These are phyloP conservation scores for Polytrichum commune DNA, from an alignment of 225 moss, liverwort and hornwort species.

Conservation along the genomic window DNA sequence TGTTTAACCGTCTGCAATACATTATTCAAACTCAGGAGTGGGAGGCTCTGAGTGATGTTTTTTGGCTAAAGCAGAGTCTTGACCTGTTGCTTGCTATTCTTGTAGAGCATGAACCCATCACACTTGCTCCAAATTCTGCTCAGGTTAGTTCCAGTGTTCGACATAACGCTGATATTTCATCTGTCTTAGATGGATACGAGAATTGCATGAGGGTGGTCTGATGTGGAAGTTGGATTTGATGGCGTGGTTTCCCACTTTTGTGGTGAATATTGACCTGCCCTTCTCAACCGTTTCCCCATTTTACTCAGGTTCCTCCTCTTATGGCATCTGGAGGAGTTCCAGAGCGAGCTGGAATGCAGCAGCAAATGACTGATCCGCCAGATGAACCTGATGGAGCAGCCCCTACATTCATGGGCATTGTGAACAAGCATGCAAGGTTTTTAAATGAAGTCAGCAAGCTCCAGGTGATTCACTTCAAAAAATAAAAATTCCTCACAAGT, in stretches of 20 bases:
- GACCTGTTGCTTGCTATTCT: slow-evolving; percentile 97
- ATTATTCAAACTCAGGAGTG: slow-evolving; percentile 98
- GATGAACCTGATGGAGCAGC: slow-evolving; percentile 97
- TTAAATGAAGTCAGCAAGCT: slow-evolving; percentile 99
- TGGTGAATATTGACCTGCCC: neutral
- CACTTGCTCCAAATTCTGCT: slow-evolving; percentile 98
- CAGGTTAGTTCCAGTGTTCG: slow-evolving; percentile 57
- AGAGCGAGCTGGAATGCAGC: slow-evolving; percentile 95
- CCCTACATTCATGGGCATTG: slow-evolving; percentile 90
- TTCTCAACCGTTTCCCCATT: slow-evolving; percentile 13
- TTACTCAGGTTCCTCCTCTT: slow-evolving; percentile 76
- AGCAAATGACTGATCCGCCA: slow-evolving; percentile 70
- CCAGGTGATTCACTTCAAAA: slow-evolving; percentile 43
- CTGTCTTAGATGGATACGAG: too few relatives aligned
- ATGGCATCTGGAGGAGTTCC: slow-evolving; percentile 99
- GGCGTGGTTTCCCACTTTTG: too few relatives aligned
- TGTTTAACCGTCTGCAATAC: slow-evolving; percentile 95
- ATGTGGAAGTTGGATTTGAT: too few relatives aligned
- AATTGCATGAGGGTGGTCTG: too few relatives aligned
- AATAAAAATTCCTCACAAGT: too few relatives aligned
- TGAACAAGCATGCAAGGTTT: slow-evolving; percentile 96
- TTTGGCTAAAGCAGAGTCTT: slow-evolving; percentile 98
- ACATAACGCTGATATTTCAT: too few relatives aligned
- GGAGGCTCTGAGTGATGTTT: slow-evolving; percentile 98
- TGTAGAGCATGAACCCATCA: slow-evolving; percentile 98